These are phyloP conservation scores for Alternaria brassicae DNA, from an alignment of 2,329 filamentous ascomycete species.

Conservation along the genomic window DNA sequence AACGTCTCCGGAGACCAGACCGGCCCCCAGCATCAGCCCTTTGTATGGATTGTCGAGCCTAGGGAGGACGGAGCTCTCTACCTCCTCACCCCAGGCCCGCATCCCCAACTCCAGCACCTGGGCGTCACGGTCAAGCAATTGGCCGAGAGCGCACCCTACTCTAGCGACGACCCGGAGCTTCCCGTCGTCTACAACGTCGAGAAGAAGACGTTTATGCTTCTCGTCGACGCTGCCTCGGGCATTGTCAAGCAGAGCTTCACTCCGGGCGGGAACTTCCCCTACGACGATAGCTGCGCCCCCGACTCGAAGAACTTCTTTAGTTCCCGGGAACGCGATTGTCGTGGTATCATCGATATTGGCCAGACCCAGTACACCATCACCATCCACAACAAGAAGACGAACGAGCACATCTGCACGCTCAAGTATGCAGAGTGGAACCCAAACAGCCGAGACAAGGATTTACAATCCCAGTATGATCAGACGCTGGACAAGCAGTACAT, in stretches of 20 bases:
- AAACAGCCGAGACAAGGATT: conserved; percentile 88
- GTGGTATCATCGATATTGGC: conserved; percentile 78
- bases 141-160: conserved; percentile 82
- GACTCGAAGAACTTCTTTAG: conserved; percentile 63
- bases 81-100: conserved; percentile 76
- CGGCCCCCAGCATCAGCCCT: conserved; percentile 72
- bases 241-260: conserved; percentile 85
- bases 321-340: conserved; percentile 67
- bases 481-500: conserved; percentile 90
- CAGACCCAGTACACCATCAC: conserved; percentile 88
- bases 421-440: conserved; percentile 94
- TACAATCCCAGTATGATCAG: conserved; percentile 79
- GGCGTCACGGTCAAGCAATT: conserved; percentile 82
- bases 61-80: conserved; percentile 86
- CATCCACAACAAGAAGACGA: conserved; percentile 77
- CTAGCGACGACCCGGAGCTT: conserved; percentile 68
- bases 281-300: conserved; percentile 78
- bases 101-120: conserved; percentile 67
- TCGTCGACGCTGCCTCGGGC: conserved; percentile 85
- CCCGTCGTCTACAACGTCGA: conserved; percentile 88
- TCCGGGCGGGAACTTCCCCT: conserved; percentile 71
- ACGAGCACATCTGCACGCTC: conserved; percentile 82
- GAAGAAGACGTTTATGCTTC: conserved; percentile 89
- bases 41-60: conserved; percentile 94
- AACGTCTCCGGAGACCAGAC: conserved; percentile 57